A percentile compares a stretch with the other conserved stretches of the same genome.
Evolutionary conservation across 2,329 filamentous ascomycete species (phyloP).

Genomic region (Aspergillus spinulosporus): DNA sequence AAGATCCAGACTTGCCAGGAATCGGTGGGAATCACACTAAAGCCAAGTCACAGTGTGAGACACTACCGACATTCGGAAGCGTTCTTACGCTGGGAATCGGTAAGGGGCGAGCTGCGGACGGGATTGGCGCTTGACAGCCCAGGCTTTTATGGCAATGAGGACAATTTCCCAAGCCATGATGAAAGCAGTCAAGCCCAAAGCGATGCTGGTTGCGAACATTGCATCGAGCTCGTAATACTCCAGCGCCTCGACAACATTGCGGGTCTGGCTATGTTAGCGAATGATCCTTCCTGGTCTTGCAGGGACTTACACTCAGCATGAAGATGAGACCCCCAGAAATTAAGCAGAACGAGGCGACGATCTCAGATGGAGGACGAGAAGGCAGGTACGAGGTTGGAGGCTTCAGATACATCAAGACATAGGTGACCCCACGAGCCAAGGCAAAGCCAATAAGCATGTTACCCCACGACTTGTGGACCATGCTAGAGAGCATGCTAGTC

Average conservation of each 20-base stretch:
- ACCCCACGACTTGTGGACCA: constrained; percentile 95
- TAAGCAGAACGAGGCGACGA: constrained; percentile 83
- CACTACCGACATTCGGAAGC: not conserved
- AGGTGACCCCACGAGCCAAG: constrained; percentile 74
- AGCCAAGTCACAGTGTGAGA: not conserved
- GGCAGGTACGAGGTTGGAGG: constrained; percentile 79
- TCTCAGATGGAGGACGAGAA: constrained; percentile 82
- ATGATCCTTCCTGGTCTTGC: no score
- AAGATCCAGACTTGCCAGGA: not conserved
- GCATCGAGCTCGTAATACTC: constrained; percentile 75
- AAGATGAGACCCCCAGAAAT: constrained; percentile 87
- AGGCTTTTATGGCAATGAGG: constrained; percentile 81
- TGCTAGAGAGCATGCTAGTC: constrained; percentile 75
- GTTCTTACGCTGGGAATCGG: constrained; percentile 28
- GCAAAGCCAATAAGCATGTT: constrained; percentile 78
- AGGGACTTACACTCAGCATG: constrained; percentile 74
- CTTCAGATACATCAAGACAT: constrained; percentile 74
- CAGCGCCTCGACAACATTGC: constrained; percentile 75
- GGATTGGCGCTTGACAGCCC: constrained; percentile 61
- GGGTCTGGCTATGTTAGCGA: constrained; percentile 55
- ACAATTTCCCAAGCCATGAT: constrained; percentile 83
- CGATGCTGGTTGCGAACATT: constrained; percentile 91
- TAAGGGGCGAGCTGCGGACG: constrained; percentile 31
- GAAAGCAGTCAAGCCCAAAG: constrained; percentile 77
- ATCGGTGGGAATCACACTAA: not conserved